Evolutionary conservation across 2,329 filamentous ascomycete species (phyloP).

Genomic region (Exutisphaerella laricina): DNA sequence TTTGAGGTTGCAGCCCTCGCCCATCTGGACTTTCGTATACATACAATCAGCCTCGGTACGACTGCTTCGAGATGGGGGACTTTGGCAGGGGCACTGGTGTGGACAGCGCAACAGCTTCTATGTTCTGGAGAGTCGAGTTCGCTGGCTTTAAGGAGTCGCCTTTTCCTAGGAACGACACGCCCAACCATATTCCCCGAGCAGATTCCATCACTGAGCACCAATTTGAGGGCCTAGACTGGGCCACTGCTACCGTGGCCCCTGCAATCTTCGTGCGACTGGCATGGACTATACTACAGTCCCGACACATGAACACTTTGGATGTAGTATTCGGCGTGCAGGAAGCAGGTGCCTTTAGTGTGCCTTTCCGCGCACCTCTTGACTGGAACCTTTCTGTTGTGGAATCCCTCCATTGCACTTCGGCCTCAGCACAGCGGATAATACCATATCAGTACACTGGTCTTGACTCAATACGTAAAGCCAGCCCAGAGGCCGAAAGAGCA

Average conservation of each 20-base stretch:
- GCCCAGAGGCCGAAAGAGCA: constrained; percentile 29
- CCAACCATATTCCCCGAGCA: constrained; percentile 14
- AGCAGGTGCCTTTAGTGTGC: not conserved
- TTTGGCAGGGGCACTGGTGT: not conserved
- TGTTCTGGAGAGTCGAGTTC: constrained; percentile 33
- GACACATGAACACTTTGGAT: constrained; percentile 5
- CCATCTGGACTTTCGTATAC: not conserved
- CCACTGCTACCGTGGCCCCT: not conserved
- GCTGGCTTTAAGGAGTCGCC: constrained; percentile 28
- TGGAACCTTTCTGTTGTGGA: not conserved
- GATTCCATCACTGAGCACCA: not conserved
- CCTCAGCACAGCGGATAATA: constrained; percentile 8
- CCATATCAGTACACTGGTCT: constrained; percentile 10
- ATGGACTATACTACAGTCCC: constrained; percentile 9
- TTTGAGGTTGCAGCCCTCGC: not conserved
- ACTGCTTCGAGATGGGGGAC: not conserved
- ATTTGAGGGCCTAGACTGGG: not conserved
- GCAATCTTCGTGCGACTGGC: constrained; percentile 5
- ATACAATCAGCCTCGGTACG: not conserved
- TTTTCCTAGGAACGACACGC: constrained; percentile 31
- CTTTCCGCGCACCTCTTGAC: constrained; percentile 6
- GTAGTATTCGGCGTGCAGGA: constrained; percentile 7
- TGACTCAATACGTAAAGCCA: not conserved
- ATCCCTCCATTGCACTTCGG: not conserved
- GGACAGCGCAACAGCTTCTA: not conserved